A percentile compares a stretch with the other conserved stretches of the same genome.
Conservation (phyloP, 108 stramenopile genomes). For the Pseudonitzschia multiseries region DNA sequence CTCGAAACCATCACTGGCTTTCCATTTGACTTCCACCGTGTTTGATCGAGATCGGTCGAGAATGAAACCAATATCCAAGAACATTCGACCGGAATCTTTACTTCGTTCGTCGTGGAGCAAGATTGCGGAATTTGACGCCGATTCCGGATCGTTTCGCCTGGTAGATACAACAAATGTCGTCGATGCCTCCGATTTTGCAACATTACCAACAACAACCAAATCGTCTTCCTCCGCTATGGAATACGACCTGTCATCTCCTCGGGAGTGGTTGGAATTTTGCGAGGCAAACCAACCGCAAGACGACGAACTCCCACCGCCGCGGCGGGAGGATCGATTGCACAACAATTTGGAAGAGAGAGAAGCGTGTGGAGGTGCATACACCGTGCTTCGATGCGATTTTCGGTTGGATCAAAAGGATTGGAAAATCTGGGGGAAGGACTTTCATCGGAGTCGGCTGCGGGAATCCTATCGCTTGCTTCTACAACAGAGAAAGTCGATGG, state of each 20-base stretch:
- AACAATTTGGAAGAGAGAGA: background rate
- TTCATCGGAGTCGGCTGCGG: constrained; percentile 60
- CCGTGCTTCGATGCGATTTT: constrained; percentile 72
- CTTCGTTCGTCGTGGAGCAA: constrained; percentile 1
- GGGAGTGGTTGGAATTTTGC: constrained; percentile 77
- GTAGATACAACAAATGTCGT: background rate
- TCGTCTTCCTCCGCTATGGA: background rate
- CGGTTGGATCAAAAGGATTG: constrained; percentile 15
- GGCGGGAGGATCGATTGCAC: no score
- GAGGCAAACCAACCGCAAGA: constrained; percentile 41
- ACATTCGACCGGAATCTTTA: background rate
- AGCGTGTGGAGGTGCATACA: constrained; percentile 53
- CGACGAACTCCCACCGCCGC: background rate
- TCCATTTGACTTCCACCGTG: no score
- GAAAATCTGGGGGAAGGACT: constrained; percentile 60
- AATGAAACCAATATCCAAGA: no score
- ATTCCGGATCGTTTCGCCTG: constrained; percentile 2
- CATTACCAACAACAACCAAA: background rate
- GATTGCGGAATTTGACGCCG: constrained; percentile 1
- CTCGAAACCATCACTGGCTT: no score
- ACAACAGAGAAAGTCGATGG: background rate
- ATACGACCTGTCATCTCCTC: constrained; percentile 51
- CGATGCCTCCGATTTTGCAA: background rate
- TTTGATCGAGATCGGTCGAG: no score
- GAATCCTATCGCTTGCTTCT: constrained; percentile 29